Evolutionary conservation across 148 eudicot genomes (phyloP), one percentile per base, ranked within the genome.

Genomic region (Dysphania ambrosioides): DNA sequence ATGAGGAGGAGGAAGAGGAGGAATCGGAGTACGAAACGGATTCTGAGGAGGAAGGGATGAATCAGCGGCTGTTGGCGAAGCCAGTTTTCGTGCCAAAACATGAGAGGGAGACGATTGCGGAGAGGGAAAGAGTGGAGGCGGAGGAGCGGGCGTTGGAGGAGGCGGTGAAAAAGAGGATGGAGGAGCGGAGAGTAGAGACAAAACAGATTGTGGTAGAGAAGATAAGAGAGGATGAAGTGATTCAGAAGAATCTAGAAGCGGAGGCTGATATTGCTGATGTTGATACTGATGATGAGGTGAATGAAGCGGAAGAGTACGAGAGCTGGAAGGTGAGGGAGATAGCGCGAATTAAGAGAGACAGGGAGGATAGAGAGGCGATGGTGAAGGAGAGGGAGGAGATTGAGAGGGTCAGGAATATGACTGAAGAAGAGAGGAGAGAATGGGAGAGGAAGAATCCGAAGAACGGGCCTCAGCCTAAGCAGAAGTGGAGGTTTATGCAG

Each of bases 271-370:
- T 84, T 36, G 90, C 81, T 6, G 97, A 91, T 61, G 88, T 93
- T 42, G 97, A 93, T 6, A 93, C 98, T 0, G 98, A 93, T 49
- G 98, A 91, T 71, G 97, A 93, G 75, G n/a, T 87, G 68, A 93
- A 93, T 36, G 98, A 88, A 83, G 97, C 94, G 0, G 98, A 93
- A 78, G 98, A 93, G 76, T 93, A 93, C 27, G 98, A 93, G 80
- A 83, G 89, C 21, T 91, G 98, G 98, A 93, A 91, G 76, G 81
- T 73, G 36, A 84, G 98, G 75, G 98, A 91, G 84, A 91, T 93
- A 65, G 89, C 91, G 12, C 86, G 98, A 85, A 93, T 93, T 19
- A 93, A 91, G 88, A 75, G 98, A 47, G 98, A 93, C 74, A 89
- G 98, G 74, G 98, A 93, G 76, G 97, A 80, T 11, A 76, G 98